Evolutionary conservation across 2,329 filamentous ascomycete genomes (phyloP), one percentile per base, ranked within the genome.

Genomic region (Xylariaceae sp.): DNA sequence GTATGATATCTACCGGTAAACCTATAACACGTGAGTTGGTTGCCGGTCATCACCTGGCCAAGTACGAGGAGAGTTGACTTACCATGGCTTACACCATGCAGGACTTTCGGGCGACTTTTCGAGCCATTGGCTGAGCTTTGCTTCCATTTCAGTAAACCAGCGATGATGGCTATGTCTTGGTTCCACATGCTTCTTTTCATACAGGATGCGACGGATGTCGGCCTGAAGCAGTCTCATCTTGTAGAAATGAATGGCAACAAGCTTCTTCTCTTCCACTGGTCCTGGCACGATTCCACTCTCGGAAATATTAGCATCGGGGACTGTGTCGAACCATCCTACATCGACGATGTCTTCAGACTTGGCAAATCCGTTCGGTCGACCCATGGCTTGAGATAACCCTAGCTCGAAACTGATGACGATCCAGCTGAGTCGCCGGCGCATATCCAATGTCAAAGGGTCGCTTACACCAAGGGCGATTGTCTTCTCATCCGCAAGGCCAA

Each of bases 171-270:
- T 90, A 65, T 87, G 82, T 48, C 82, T 83, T 0, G 93, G 92
- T 46, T 89, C 86, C 0, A 83, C 73, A 42, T 87, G 81, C 69
- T 94, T 94, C 69, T 86, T 87, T 61, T 96, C 87, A 67, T 99
- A 97, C 1, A 97, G 75, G 6, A 85, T 87, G 52, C 91, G 83
- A 51, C 91, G 81, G 41, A 97, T 94, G 70, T 97, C 93, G 13
- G 92, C 83, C 67, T 97, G 92, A 12, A 92, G 75, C 52, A 95
- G 71, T 50, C 90, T 81, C 90, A 97, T 95, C 66, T 89, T 93
- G 75, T 91, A 91, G 63, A 96, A 94, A 68, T 99, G 93, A 55
- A 97, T 91, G 2, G 90, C 87, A 22, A 96, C 86, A 62, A 89
- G 83, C 69, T 99, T 99, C 66, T 89, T 90, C 60, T 92, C 79